These are phyloP conservation scores for Ophiosphaerella herpotricha DNA, from an alignment of 2,329 filamentous ascomycete species.

Conservation along the genomic window DNA sequence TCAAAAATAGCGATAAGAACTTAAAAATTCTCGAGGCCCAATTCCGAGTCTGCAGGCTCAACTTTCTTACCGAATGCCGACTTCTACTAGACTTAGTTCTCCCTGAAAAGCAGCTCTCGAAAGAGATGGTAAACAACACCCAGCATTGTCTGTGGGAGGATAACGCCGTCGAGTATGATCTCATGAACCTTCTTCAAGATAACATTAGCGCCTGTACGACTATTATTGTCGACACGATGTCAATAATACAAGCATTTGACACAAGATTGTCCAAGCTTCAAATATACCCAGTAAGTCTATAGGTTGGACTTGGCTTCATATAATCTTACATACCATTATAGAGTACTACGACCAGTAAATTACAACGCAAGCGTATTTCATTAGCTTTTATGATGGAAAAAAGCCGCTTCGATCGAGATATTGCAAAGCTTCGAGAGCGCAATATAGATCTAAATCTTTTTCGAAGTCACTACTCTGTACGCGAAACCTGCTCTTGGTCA, in stretches of 20 bases:
- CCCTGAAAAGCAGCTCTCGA: neutral
- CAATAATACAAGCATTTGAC: neutral
- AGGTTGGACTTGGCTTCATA: neutral
- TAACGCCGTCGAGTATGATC: neutral
- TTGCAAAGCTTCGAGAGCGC: too few species aligned
- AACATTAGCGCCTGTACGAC: conserved; percentile 1
- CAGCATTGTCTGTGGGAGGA: conserved; percentile 3
- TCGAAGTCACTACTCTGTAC: too few species aligned
- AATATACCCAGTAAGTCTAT: neutral
- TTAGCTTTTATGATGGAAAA: too few species aligned
- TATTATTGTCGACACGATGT: neutral
- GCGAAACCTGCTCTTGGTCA: neutral
- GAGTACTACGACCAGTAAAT: too few species aligned
- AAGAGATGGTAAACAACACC: conserved; percentile 3
- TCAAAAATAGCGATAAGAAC: conserved; percentile 4
- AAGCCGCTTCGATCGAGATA: too few species aligned
- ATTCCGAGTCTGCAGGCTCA: conserved; percentile 5
- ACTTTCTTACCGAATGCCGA: conserved; percentile 6
- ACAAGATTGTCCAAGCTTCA: conserved; percentile 1
- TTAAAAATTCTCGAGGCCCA: conserved; percentile 2
- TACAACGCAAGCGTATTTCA: too few species aligned
- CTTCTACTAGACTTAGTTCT: conserved; percentile 3
- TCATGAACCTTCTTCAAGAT: neutral
- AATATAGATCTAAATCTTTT: too few species aligned
- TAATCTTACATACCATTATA: too few species aligned